phyloP scores from a whole-genome alignment of 768 basidiomycete species.

The Saitozyma podzolica region DNA sequence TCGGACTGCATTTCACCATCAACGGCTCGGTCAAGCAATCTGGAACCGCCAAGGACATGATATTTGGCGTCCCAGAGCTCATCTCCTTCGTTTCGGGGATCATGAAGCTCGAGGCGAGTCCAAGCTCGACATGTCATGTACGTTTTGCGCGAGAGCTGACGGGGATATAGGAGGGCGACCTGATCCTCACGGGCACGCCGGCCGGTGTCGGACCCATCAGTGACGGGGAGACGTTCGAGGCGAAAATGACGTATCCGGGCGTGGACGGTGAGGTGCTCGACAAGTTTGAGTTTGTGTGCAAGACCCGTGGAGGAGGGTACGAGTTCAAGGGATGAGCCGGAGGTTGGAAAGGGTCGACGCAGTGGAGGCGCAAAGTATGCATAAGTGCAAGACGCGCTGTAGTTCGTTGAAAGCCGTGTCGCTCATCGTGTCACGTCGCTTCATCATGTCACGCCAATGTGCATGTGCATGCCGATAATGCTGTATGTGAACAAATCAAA shows the following conservation, averaged over 20 bases:
- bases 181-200: slow-evolving; percentile 84
- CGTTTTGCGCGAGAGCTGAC: slow-evolving; percentile 1
- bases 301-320: slow-evolving; percentile 71
- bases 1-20: slow-evolving; percentile 77
- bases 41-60: slow-evolving; percentile 84
- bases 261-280: slow-evolving; percentile 60
- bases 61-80: slow-evolving; percentile 82
- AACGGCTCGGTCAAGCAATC: slow-evolving; percentile 81
- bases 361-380: too few species aligned
- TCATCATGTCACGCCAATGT: too few species aligned
- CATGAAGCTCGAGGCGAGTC: slow-evolving; percentile 86
- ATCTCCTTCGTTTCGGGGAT: slow-evolving; percentile 91
- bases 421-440: too few species aligned
- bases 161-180: slow-evolving; percentile 75
- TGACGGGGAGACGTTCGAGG: slow-evolving; percentile 77
- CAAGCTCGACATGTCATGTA: not conserved
- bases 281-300: slow-evolving; percentile 65
- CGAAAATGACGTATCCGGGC: slow-evolving; percentile 62
- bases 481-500: too few species aligned
- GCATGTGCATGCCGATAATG: too few species aligned
- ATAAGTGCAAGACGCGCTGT: too few species aligned
- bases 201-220: slow-evolving; percentile 78
- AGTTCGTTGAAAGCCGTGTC: too few species aligned
- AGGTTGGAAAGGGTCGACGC: not conserved
- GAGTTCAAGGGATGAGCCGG: slow-evolving; percentile 54